Evolutionary conservation across 2,329 filamentous ascomycete species (phyloP).

Genomic region (Aspergillus pseudoterreus): DNA sequence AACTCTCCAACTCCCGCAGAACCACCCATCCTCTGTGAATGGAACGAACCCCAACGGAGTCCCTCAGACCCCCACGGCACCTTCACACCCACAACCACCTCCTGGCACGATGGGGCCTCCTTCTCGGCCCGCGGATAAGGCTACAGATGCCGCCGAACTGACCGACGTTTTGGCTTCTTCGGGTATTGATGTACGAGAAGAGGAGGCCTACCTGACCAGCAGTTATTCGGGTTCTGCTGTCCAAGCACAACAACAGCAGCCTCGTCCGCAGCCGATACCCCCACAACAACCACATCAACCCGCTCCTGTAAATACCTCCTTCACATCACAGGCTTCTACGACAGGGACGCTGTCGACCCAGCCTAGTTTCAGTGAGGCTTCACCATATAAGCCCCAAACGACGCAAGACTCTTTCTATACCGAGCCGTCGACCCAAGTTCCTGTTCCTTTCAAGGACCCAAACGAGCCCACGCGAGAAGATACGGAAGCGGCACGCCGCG

Average conservation of each 20-base stretch:
- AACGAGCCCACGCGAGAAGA: slow-evolving; percentile 61
- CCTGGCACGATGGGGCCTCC: slow-evolving; percentile 59
- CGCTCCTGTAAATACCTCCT: slow-evolving; percentile 42
- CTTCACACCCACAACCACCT: slow-evolving; percentile 34
- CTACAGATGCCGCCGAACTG: slow-evolving; percentile 62
- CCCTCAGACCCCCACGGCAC: slow-evolving; percentile 39
- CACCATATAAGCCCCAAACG: slow-evolving; percentile 52
- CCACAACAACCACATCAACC: slow-evolving; percentile 20
- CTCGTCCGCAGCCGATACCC: slow-evolving; percentile 29
- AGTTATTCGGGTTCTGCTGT: slow-evolving; percentile 43
- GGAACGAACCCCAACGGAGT: slow-evolving; percentile 49
- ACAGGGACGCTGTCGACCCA: slow-evolving; percentile 39
- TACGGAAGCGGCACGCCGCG: slow-evolving; percentile 59
- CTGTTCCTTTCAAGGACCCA: slow-evolving; percentile 62
- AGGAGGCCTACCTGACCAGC: slow-evolving; percentile 74
- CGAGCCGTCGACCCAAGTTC: slow-evolving; percentile 58
- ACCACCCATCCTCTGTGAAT: slow-evolving; percentile 28
- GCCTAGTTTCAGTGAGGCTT: slow-evolving; percentile 49
- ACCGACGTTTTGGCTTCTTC: slow-evolving; percentile 81
- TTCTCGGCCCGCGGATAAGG: slow-evolving; percentile 53
- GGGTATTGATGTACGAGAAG: slow-evolving; percentile 80
- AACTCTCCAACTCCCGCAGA: slow-evolving; percentile 45
- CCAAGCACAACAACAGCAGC: slow-evolving; percentile 28
- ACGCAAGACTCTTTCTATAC: slow-evolving; percentile 60
- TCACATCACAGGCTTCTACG: slow-evolving; percentile 39